Conservation (phyloP, 2,329 filamentous ascomycete genomes). For the Neocucurbitaria cava region DNA sequence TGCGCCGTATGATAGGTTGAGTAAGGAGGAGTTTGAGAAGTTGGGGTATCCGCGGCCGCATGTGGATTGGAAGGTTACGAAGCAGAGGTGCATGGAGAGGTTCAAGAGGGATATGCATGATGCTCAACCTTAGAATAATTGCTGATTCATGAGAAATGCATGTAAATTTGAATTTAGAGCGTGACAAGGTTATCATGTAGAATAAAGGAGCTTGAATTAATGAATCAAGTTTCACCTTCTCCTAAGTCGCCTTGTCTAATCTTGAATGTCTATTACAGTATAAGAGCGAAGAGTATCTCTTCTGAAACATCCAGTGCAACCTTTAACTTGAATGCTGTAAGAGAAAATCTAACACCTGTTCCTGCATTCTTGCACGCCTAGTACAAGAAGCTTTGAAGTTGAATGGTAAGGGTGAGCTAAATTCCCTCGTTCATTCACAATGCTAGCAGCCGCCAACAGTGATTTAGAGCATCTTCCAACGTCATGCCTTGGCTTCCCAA, state of each 20-base stretch:
- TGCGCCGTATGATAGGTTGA: slow-evolving; percentile 54
- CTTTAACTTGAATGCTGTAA: too few species aligned
- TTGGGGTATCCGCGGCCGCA: slow-evolving; percentile 55
- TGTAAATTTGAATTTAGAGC: too few species aligned
- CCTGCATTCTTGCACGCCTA: too few species aligned
- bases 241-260: too few species aligned
- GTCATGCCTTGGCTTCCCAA: neutral
- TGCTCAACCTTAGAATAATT: slow-evolving; percentile 19
- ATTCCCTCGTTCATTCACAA: neutral
- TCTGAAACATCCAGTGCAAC: too few species aligned
- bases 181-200: neutral
- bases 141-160: neutral
- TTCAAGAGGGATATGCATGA: slow-evolving; percentile 56
- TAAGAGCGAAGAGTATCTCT: too few species aligned
- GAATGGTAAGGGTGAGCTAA: too few species aligned
- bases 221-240: too few species aligned
- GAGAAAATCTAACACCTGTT: too few species aligned
- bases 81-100: slow-evolving; percentile 51
- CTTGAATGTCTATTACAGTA: too few species aligned
- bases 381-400: too few species aligned
- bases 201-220: too few species aligned
- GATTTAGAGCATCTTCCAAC: neutral
- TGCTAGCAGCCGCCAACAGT: neutral
- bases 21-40: slow-evolving; percentile 57
- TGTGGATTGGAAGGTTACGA: slow-evolving; percentile 54